Percentiles rank a stretch among this genome's conserved stretches.
phyloP scores from a whole-genome alignment of 192 early-diverging fungal genomes.

The Nowakowskiella sp. region DNA sequence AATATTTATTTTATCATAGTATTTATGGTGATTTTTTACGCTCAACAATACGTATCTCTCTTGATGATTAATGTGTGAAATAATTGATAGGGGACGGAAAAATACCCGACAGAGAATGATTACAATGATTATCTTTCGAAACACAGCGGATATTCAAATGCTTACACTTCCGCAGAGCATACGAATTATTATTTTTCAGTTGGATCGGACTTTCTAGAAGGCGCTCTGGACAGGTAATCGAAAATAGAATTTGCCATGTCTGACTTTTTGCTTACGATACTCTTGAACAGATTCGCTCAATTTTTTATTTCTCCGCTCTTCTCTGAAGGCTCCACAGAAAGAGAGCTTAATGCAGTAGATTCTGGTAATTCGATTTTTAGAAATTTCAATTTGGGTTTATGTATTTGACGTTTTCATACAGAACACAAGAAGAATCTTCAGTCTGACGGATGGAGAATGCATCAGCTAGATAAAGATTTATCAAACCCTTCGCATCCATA shows the following conservation, averaged over 20 bases:
- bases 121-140: constrained; percentile 63
- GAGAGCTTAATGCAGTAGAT: constrained; percentile 90
- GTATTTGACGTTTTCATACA: constrained; percentile 2
- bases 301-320: constrained; percentile 94
- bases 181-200: constrained; percentile 91
- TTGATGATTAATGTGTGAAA: not conserved
- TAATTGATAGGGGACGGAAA: constrained; percentile 4
- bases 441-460: constrained; percentile 79
- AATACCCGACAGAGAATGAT: constrained; percentile 78
- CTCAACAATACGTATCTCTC: constrained; percentile 6
- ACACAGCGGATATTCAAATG: constrained; percentile 74
- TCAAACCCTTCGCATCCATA: constrained; percentile 72
- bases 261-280: constrained; percentile 53
- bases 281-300: constrained; percentile 72
- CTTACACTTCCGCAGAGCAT: constrained; percentile 66
- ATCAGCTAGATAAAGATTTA: constrained; percentile 79
- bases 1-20: constrained; percentile 2
- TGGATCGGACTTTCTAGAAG: constrained; percentile 46
- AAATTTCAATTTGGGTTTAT: constrained; percentile 1
- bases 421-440: constrained; percentile 96
- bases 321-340: constrained; percentile 76
- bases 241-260: constrained; percentile 27
- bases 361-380: constrained; percentile 44
- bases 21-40: constrained; percentile 14
- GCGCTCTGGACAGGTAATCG: constrained; percentile 44